phyloP scores from a whole-genome alignment of 2,329 filamentous ascomycete species.

The Claviceps africana region DNA sequence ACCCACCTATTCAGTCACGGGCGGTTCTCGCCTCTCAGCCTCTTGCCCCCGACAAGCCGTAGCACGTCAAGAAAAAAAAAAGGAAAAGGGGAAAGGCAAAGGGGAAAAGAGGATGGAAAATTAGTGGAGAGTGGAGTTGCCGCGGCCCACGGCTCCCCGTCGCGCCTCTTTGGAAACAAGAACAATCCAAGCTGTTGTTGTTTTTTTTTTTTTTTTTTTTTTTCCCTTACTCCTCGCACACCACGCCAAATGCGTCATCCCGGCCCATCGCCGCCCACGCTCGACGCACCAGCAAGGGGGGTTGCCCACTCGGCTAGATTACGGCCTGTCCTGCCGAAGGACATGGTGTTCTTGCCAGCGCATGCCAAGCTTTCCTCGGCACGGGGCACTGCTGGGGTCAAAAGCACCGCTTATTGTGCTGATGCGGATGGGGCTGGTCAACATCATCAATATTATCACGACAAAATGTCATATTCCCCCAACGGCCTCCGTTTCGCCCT shows the following conservation, averaged over 20 bases:
- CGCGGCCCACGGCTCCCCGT: background rate
- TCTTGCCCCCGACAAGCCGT: background rate
- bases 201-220: no score
- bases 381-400: slow-evolving; percentile 2
- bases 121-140: background rate
- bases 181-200: background rate
- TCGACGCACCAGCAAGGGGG: background rate
- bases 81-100: no score
- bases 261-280: background rate
- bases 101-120: no score
- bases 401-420: background rate
- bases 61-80: background rate
- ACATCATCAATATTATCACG: background rate
- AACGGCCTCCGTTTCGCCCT: background rate
- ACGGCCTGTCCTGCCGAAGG: background rate
- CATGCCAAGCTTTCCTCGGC: slow-evolving; percentile 13
- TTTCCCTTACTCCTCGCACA: background rate
- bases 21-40: background rate
- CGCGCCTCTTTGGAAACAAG: background rate
- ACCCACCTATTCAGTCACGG: background rate
- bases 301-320: background rate
- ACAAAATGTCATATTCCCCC: background rate
- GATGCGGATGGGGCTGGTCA: slow-evolving; percentile 9
- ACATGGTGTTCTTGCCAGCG: background rate
- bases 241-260: background rate